Evolutionary conservation across 495 filamentous ascomycete genomes (phyloP).

Genomic region (Poronia punctata): DNA sequence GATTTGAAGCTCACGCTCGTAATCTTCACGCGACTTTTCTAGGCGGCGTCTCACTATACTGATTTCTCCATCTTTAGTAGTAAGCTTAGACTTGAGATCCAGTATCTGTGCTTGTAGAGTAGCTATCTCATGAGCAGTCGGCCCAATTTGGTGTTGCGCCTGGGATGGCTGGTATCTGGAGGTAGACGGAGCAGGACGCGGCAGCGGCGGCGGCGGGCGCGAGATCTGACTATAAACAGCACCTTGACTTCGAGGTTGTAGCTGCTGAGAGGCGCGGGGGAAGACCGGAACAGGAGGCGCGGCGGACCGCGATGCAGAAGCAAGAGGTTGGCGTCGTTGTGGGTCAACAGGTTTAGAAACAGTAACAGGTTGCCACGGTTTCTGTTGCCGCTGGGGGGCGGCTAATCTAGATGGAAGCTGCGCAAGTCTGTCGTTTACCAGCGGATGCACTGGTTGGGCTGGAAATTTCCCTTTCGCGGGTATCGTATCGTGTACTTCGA

Average conservation of each 20-base stretch:
- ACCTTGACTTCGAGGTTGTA: conserved; percentile 9
- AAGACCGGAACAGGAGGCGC: conserved; percentile 1
- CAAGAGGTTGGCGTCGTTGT: conserved; percentile 12
- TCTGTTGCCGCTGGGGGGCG: conserved; percentile 11
- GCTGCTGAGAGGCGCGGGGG: conserved; percentile 22
- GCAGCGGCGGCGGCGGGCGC: conserved; percentile 14
- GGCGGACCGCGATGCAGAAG: conserved; percentile 7
- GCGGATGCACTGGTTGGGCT: conserved; percentile 1
- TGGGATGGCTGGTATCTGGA: conserved; percentile 24
- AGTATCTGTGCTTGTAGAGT: conserved; percentile 26
- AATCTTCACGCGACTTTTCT: conserved; percentile 33
- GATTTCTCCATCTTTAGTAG: conserved; percentile 42
- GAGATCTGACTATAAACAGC: conserved; percentile 18
- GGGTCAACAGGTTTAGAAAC: conserved; percentile 12
- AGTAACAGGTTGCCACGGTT: conserved; percentile 13
- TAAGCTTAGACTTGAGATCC: conserved; percentile 36
- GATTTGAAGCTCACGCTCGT: conserved; percentile 40
- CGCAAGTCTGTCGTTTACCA: conserved; percentile 1
- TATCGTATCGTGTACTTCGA: conserved; percentile 22
- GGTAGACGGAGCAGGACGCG: conserved; percentile 19
- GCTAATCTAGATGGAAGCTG: conserved; percentile 13
- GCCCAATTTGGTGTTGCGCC: conserved; percentile 9
- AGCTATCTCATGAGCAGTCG: conserved; percentile 17
- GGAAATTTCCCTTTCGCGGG: conserved; percentile 4
- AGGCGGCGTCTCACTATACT: conserved; percentile 47